These are phyloP conservation scores for Rhynchosporium graminicola DNA, from an alignment of 2,329 filamentous ascomycete genomes.

Conservation along the genomic window DNA sequence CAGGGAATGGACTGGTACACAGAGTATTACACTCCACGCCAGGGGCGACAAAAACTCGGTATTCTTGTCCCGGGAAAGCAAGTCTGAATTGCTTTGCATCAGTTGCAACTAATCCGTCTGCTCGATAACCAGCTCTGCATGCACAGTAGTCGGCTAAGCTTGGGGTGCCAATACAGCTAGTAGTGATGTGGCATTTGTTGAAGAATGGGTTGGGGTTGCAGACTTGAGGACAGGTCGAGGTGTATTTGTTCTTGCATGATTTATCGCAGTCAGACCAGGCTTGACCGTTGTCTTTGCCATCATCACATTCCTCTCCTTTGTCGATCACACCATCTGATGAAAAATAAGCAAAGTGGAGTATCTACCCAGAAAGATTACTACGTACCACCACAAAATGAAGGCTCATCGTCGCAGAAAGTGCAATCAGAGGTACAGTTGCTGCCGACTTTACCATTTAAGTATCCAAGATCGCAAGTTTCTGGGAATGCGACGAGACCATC, in stretches of 20 bases:
- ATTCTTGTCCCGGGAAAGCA: conserved; percentile 22
- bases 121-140: conserved; percentile 22
- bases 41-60: conserved; percentile 25
- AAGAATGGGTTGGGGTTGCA: conserved; percentile 23
- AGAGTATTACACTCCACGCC: conserved; percentile 21
- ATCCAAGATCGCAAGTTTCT: conserved; percentile 19
- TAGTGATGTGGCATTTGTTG: conserved; percentile 24
- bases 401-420: conserved; percentile 5
- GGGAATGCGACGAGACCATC: conserved; percentile 10
- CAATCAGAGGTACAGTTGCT: conserved; percentile 21
- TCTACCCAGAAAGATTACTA: background rate
- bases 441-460: conserved; percentile 12
- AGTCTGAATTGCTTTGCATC: conserved; percentile 23
- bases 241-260: conserved; percentile 15
- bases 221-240: conserved; percentile 16
- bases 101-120: conserved; percentile 17
- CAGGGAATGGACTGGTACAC: conserved; percentile 23
- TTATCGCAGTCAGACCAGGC: conserved; percentile 11
- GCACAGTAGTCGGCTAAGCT: conserved; percentile 21
- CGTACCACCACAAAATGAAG: conserved; percentile 14
- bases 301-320: conserved; percentile 16
- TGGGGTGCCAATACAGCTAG: conserved; percentile 19
- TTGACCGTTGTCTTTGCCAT: conserved; percentile 19
- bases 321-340: conserved; percentile 4
- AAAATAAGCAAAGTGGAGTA: background rate